Percentiles rank a stretch among this genome's conserved stretches.
phyloP scores from a whole-genome alignment of 2,329 filamentous ascomycete genomes.

The Diaporthe citrichinensis region DNA sequence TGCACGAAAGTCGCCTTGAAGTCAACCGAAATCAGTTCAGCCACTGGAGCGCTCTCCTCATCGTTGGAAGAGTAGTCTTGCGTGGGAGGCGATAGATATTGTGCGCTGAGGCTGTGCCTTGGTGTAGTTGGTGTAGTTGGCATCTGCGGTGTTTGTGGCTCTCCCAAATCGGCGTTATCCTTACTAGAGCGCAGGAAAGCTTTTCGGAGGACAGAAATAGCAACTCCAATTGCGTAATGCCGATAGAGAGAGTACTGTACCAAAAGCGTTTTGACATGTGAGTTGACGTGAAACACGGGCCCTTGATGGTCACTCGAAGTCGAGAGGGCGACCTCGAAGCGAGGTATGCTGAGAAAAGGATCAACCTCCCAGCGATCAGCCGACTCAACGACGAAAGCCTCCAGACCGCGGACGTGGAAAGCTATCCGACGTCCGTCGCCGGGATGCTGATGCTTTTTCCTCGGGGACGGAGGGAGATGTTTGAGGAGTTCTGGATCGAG shows the following conservation, averaged over 20 bases:
- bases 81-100: conserved; percentile 57
- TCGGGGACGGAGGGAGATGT: conserved; percentile 65
- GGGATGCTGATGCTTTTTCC: conserved; percentile 68
- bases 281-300: conserved; percentile 88
- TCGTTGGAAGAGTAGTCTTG: conserved; percentile 53
- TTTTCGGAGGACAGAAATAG: conserved; percentile 79
- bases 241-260: conserved; percentile 94
- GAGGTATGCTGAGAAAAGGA: conserved; percentile 87
- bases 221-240: conserved; percentile 90
- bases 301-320: conserved; percentile 90
- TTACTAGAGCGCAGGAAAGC: conserved; percentile 72
- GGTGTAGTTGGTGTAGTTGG: conserved; percentile 46
- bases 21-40: conserved; percentile 85
- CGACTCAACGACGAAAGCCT: conserved; percentile 91
- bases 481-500: conserved; percentile 76
- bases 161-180: conserved; percentile 52
- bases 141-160: conserved; percentile 45
- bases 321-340: conserved; percentile 88
- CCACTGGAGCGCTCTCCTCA: conserved; percentile 52
- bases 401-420: conserved; percentile 85
- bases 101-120: conserved; percentile 27
- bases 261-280: conserved; percentile 82
- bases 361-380: conserved; percentile 87
- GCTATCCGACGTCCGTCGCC: conserved; percentile 86
- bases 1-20: conserved; percentile 86